Evolutionary conservation across 371 early-diverging fungal genomes (phyloP), one percentile per base, ranked within the genome.

Genomic region (Basidiobolus meristosporus): DNA sequence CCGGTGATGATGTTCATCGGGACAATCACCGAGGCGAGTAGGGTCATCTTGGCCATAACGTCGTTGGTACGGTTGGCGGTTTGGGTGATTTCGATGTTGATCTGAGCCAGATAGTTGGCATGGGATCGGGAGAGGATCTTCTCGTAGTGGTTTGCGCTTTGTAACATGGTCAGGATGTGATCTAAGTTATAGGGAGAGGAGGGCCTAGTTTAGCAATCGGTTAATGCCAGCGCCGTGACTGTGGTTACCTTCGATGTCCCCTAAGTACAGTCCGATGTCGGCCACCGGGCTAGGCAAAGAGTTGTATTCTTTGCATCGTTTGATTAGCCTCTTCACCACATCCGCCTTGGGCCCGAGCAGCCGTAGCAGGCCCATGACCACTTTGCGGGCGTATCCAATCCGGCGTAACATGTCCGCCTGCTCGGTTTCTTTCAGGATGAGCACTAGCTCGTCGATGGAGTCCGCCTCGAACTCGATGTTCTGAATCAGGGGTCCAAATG

Each of bases 41-140:
- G 86, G 0, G 96, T 91, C 50, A 97, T 67, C n/a, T n/a, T n/a
- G n/a, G n/a, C n/a, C n/a, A n/a, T n/a, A n/a, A n/a, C n/a, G n/a
- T n/a, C n/a, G n/a, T 90, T 89, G 17, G 90, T 90, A 7, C 73
- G 60, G 57, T 91, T 90, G 36, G 86, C 85, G 2, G 92, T 75
- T 44, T 86, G 83, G 1, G 96, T 96, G 47, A 96, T 68, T 52
- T 95, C 96, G 21, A 97, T 90, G 7, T 80, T 75, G 28, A 97
- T 91, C 50, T 91, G 90, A 2, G 93, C 98, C 14, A 97, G 59
- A 45, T 97, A 97, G 49, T 92, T 95, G 29, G 82, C 68, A 48
- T 97, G 96, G 0, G 90, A 74, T 7, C 93, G 62, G 2, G 88
- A 78, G 7, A 97, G 61, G 12, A 87, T 84, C 36, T 77, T 74